Evolutionary conservation across 2,329 filamentous ascomycete genomes (phyloP).

Genomic region (Thielaviopsis cerberus): DNA sequence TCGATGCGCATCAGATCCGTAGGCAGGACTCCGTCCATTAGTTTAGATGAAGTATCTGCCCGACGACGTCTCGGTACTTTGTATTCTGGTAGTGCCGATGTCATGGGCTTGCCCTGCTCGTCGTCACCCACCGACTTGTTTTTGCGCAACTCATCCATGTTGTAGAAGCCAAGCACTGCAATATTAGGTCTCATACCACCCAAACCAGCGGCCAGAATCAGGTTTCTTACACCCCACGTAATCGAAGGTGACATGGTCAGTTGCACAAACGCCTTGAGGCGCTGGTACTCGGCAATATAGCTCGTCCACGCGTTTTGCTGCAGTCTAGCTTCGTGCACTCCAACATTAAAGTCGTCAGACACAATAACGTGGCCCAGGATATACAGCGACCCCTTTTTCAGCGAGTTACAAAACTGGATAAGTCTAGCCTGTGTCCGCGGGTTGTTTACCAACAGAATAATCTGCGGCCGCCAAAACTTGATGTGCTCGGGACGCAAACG

Average conservation of each 20-base stretch:
- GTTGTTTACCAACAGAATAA: slow-evolving; percentile 67
- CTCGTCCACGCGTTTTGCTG: slow-evolving; percentile 72
- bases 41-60: slow-evolving; percentile 35
- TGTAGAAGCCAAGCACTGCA: slow-evolving; percentile 62
- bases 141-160: slow-evolving; percentile 55
- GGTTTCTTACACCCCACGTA: slow-evolving; percentile 69
- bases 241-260: slow-evolving; percentile 65
- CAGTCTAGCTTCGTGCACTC: slow-evolving; percentile 61
- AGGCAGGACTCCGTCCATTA: slow-evolving; percentile 41
- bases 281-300: slow-evolving; percentile 64
- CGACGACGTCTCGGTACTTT: slow-evolving; percentile 21
- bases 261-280: slow-evolving; percentile 79
- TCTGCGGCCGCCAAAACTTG: slow-evolving; percentile 84
- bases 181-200: slow-evolving; percentile 84
- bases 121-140: background rate
- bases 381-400: slow-evolving; percentile 75
- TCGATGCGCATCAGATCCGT: slow-evolving; percentile 53
- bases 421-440: slow-evolving; percentile 64
- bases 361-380: slow-evolving; percentile 79
- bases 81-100: slow-evolving; percentile 15
- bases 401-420: slow-evolving; percentile 77
- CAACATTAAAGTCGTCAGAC: slow-evolving; percentile 58
- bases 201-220: slow-evolving; percentile 62
- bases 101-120: slow-evolving; percentile 16
- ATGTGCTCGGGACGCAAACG: slow-evolving; percentile 75